Evolutionary conservation across 192 early-diverging fungal species (phyloP), one percentile per base, ranked within the genome.

Genomic region (Coemansia sp.): DNA sequence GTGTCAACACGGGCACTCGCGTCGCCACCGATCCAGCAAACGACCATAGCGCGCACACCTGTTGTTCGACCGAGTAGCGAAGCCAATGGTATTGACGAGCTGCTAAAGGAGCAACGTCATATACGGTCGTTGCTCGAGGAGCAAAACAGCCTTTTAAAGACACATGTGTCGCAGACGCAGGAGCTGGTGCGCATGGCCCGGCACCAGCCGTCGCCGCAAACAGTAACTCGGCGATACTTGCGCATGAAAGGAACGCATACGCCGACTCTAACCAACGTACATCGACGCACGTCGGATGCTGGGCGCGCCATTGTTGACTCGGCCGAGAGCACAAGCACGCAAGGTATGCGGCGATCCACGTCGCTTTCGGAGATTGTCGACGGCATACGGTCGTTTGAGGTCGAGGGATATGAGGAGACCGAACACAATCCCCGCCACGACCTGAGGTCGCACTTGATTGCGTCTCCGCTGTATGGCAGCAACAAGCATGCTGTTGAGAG

Each of bases 331-430:
- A 31, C 59, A 5, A n/a, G 26, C 21, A 46, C 19, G 17, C 63
- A 57, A 1, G 22, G 26, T 15, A 63, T 68, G 62, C 77, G 68
- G 49, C 63, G 77, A 47, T 67, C 77, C 23, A 80, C 70, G 49
- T 80, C 77, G 4, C 68, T 80, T 9, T 74, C 77, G 8, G 77
- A 80, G 48, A 73, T 80, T 48, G 71, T 80, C 42, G 62, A 71
- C 12, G 77, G 71, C 2, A 80, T 80, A 20, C 59, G 68, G 14
- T 74, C 65, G 19, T 80, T 80, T 61, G 77, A 80, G 37, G 68
- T 80, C 12, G 77, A 80, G 26, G 77, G 77, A 2, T 80, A 80
- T 50, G 77, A 80, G 59, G 77, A 80, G 54, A 74, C 68, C 2
- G 68, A 74, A 59, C 76, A 79, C 28, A 51, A 46, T 31, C 44